phyloP scores from a whole-genome alignment of 805 yeast species.

The Ogataea corticis region DNA sequence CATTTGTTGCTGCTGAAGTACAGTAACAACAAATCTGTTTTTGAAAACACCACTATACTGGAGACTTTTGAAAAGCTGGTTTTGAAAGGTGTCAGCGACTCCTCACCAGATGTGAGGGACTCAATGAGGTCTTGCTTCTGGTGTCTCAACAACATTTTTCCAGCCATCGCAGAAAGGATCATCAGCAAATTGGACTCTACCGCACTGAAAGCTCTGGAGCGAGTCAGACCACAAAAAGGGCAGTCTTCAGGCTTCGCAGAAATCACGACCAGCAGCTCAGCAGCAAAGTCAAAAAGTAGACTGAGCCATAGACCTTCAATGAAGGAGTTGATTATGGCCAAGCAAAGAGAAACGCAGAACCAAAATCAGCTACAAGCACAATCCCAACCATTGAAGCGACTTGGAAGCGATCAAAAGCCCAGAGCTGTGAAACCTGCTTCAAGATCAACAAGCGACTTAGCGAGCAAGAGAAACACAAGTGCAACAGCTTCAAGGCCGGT shows the following conservation, averaged over 20 bases:
- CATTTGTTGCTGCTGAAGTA: slow-evolving; percentile 60
- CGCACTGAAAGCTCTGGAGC: slow-evolving; percentile 60
- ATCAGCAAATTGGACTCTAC: slow-evolving; percentile 42
- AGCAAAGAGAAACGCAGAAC: slow-evolving; percentile 35
- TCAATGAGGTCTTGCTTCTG: slow-evolving; percentile 73
- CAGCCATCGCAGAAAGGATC: slow-evolving; percentile 46
- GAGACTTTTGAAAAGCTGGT: slow-evolving; percentile 54
- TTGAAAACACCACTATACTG: slow-evolving; percentile 34
- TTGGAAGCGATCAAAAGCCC: slow-evolving; percentile 13
- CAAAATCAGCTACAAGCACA: slow-evolving; percentile 5
- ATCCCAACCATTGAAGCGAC: slow-evolving; percentile 1
- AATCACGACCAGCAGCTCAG: slow-evolving; percentile 14
- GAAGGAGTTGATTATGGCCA: slow-evolving; percentile 47
- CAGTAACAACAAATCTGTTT: slow-evolving; percentile 33
- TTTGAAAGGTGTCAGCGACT: slow-evolving; percentile 67
- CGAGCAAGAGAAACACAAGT: slow-evolving; percentile 5
- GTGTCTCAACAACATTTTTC: slow-evolving; percentile 59
- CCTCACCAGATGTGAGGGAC: slow-evolving; percentile 79
- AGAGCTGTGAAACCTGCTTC: slow-evolving; percentile 5
- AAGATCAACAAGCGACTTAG: slow-evolving; percentile 6
- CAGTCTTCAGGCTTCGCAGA: background rate
- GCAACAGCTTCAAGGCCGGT: slow-evolving; percentile 6
- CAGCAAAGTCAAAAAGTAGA: slow-evolving; percentile 12
- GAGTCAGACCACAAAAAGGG: slow-evolving; percentile 46
- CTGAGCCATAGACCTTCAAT: slow-evolving; percentile 45